Evolutionary conservation across 352 stramenopile species (phyloP).

Genomic region (Phytopythium kandeliae): DNA sequence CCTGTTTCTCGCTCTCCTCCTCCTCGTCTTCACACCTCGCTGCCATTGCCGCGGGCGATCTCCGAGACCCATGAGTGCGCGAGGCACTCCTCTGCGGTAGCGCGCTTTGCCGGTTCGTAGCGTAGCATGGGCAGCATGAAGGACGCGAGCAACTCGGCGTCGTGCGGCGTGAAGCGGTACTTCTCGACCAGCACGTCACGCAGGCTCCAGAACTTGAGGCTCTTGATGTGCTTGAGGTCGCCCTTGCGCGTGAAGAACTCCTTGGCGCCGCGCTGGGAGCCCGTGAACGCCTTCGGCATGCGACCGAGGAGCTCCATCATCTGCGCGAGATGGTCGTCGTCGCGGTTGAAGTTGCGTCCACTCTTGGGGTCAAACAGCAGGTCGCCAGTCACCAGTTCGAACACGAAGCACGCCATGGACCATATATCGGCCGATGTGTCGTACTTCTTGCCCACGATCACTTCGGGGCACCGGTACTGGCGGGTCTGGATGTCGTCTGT

Average conservation of each 20-base stretch:
- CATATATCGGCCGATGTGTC: constrained; percentile 99
- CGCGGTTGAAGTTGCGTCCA: constrained; percentile 74
- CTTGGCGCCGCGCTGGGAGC: constrained; percentile 70
- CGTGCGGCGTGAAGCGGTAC: constrained; percentile 88
- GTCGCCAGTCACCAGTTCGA: constrained; percentile 99
- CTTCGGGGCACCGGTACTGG: constrained; percentile 99
- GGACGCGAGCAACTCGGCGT: constrained; percentile 87
- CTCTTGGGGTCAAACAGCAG: constrained; percentile 98
- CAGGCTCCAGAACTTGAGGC: constrained; percentile 97
- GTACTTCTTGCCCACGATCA: constrained; percentile 96
- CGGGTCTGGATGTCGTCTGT: constrained; percentile 99
- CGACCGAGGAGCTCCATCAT: constrained; percentile 98
- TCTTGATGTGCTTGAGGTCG: constrained; percentile 97
- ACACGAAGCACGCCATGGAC: constrained; percentile 98
- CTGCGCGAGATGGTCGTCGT: constrained; percentile 98
- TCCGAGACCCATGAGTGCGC: constrained; percentile 90
- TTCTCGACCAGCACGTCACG: constrained; percentile 96
- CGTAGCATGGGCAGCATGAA: constrained; percentile 96
- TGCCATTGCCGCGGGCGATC: constrained; percentile 6
- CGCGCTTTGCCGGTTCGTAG: constrained; percentile 80
- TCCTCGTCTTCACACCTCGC: constrained; percentile 1
- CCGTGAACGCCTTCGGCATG: constrained; percentile 93
- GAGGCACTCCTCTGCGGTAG: constrained; percentile 92
- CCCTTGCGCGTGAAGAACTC: constrained; percentile 98
- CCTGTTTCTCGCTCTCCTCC: neutral